These are phyloP conservation scores for Phytophthora macrochlamydospora DNA, from an alignment of 352 stramenopile genomes.

Conservation along the genomic window DNA sequence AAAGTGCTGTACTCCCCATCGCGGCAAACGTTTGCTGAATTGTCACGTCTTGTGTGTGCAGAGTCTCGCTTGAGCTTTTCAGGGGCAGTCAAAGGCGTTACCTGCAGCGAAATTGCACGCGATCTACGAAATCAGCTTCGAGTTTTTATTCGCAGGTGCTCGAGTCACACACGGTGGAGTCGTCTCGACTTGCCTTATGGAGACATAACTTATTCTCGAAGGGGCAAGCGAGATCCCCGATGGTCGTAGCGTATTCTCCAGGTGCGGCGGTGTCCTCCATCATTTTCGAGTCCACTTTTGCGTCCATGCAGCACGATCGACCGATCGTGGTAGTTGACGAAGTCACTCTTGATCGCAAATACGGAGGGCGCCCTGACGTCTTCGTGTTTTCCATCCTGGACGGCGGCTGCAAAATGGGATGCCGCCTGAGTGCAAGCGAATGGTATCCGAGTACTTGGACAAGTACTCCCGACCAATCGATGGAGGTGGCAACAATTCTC, in stretches of 20 bases:
- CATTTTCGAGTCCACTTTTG: slow-evolving; percentile 44
- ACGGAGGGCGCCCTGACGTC: slow-evolving; percentile 29
- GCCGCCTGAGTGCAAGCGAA: neutral
- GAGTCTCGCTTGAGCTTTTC: slow-evolving; percentile 2
- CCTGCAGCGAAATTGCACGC: slow-evolving; percentile 3
- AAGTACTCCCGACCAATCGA: neutral
- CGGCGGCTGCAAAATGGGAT: slow-evolving; percentile 5
- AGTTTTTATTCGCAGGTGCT: slow-evolving; percentile 1
- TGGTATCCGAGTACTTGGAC: neutral
- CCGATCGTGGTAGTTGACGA: slow-evolving; percentile 39
- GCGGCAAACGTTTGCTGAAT: slow-evolving; percentile 15
- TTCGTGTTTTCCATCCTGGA: slow-evolving; percentile 46
- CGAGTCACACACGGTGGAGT: neutral
- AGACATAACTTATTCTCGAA: slow-evolving; percentile 29
- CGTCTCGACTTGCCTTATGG: slow-evolving; percentile 27
- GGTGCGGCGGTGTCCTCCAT: slow-evolving; percentile 10
- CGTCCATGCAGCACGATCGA: slow-evolving; percentile 21
- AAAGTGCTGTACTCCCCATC: slow-evolving; percentile 26
- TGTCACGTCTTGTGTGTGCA: slow-evolving; percentile 8
- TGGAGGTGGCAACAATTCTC: neutral
- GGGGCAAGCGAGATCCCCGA: slow-evolving; percentile 7
- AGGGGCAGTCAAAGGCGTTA: neutral
- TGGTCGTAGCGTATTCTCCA: slow-evolving; percentile 27
- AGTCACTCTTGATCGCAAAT: slow-evolving; percentile 4
- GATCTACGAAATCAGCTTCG: slow-evolving; percentile 14